Conservation (phyloP, 2,329 filamentous ascomycete genomes). For the Alternaria sp. region DNA sequence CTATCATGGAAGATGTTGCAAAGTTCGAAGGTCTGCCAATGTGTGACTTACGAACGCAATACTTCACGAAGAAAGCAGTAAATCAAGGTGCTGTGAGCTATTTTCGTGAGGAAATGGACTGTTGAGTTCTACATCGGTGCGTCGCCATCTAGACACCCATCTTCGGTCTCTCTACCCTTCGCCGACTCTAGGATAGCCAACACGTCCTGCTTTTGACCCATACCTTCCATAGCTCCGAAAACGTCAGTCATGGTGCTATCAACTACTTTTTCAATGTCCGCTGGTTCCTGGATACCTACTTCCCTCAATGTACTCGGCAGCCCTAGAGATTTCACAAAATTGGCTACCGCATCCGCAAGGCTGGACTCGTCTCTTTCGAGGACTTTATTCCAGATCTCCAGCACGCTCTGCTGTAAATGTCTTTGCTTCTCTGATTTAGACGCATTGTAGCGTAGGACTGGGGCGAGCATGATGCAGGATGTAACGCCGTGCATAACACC, state of each 20-base stretch:
- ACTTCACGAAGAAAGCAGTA: constrained; percentile 4
- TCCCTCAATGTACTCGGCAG: constrained; percentile 31
- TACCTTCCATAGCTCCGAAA: constrained; percentile 14
- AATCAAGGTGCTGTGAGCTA: not conserved
- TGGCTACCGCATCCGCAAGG: constrained; percentile 33
- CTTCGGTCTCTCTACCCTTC: constrained; percentile 3
- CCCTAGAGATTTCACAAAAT: constrained; percentile 27
- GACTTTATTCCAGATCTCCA: constrained; percentile 31
- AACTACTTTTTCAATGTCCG: constrained; percentile 30
- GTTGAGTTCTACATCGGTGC: not conserved
- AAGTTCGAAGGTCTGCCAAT: constrained; percentile 14
- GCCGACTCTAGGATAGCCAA: constrained; percentile 22
- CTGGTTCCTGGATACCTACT: constrained; percentile 28
- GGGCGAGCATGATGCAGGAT: constrained; percentile 32
- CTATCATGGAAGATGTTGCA: constrained; percentile 19
- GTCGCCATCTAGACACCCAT: not conserved
- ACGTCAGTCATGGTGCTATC: constrained; percentile 36
- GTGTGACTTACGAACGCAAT: constrained; percentile 10
- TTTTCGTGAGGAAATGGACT: not conserved
- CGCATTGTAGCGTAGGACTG: constrained; percentile 28
- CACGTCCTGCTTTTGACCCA: constrained; percentile 20
- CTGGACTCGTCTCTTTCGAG: constrained; percentile 25
- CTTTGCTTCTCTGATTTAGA: constrained; percentile 21
- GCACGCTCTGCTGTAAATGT: constrained; percentile 21
- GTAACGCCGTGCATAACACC: constrained; percentile 36